Conservation (phyloP, 352 stramenopile species). For the Thalassiosira pacifica region DNA sequence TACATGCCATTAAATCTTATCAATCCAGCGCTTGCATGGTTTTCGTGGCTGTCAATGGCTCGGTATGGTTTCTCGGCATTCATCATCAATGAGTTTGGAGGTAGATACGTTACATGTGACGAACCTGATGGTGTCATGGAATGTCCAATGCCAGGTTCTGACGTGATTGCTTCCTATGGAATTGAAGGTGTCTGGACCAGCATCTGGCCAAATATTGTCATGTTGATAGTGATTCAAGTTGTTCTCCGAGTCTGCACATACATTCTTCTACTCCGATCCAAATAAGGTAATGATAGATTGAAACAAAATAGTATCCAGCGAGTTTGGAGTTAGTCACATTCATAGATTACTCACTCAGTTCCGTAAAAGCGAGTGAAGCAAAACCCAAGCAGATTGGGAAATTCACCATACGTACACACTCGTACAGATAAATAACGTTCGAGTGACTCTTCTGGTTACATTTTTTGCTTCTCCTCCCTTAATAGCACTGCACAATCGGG, state of each 20-base stretch:
- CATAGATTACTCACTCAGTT: no score
- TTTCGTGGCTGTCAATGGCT: conserved; percentile 72
- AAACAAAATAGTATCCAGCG: no score
- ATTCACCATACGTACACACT: no score
- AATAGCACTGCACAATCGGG: no score
- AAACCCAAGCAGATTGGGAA: no score
- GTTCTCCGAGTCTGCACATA: conserved; percentile 72
- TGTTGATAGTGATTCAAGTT: conserved; percentile 67
- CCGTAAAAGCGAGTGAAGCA: no score
- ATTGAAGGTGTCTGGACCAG: conserved; percentile 67
- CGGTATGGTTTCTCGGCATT: conserved; percentile 80
- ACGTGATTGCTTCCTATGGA: conserved; percentile 69
- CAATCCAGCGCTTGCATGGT: conserved; percentile 65
- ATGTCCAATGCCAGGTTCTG: conserved; percentile 76
- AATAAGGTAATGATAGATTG: no score
- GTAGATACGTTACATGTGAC: conserved; percentile 68
- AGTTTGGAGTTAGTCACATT: no score
- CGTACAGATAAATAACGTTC: no score
- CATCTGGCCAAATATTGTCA: conserved; percentile 76
- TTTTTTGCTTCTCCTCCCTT: no score
- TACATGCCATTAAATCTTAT: conserved; percentile 80
- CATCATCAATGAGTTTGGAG: conserved; percentile 80
- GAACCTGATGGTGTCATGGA: conserved; percentile 29
- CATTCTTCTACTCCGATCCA: conserved; percentile 60
- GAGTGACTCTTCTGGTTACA: no score